These are phyloP conservation scores for Eucommia ulmoides DNA, from an alignment of 257 asterid genomes.

Conservation along the genomic window DNA sequence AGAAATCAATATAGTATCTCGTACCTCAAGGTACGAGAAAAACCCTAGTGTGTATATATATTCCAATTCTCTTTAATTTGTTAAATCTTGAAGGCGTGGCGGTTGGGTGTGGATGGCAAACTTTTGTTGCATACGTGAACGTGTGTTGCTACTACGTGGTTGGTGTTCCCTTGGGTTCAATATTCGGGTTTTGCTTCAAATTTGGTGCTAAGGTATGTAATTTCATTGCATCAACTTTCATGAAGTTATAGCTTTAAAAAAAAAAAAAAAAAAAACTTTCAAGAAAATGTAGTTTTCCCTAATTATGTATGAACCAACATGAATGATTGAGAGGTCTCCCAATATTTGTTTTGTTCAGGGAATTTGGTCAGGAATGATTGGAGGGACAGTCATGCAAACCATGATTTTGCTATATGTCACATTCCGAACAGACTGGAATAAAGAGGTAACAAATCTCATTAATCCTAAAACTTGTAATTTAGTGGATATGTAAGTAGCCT, in stretches of 20 bases:
- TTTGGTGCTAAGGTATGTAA: conserved; percentile 15
- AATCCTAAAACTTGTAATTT: background rate
- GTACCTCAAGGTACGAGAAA: no score
- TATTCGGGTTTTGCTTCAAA: conserved; percentile 15
- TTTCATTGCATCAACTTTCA: background rate
- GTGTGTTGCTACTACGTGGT: conserved; percentile 20
- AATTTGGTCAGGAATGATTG: conserved; percentile 21
- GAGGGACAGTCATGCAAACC: conserved; percentile 20
- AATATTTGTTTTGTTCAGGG: conserved; percentile 9
- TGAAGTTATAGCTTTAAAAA: background rate
- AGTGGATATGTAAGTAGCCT: no score
- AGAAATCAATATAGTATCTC: no score
- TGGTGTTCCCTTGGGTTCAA: conserved; percentile 19
- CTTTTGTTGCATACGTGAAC: no score
- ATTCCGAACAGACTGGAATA: conserved; percentile 16
- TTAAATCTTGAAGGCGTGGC: conserved; percentile 17
- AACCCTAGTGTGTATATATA: no score
- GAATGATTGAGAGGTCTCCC: background rate
- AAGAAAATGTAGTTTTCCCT: background rate
- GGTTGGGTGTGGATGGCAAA: conserved; percentile 34
- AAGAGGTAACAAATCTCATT: conserved; percentile 12
- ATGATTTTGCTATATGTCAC: conserved; percentile 19
- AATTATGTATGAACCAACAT: background rate
- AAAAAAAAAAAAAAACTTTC: no score
- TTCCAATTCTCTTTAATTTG: background rate